These are phyloP conservation scores for Fusarium virguliforme DNA, from an alignment of 2,329 filamentous ascomycete species.

Conservation along the genomic window DNA sequence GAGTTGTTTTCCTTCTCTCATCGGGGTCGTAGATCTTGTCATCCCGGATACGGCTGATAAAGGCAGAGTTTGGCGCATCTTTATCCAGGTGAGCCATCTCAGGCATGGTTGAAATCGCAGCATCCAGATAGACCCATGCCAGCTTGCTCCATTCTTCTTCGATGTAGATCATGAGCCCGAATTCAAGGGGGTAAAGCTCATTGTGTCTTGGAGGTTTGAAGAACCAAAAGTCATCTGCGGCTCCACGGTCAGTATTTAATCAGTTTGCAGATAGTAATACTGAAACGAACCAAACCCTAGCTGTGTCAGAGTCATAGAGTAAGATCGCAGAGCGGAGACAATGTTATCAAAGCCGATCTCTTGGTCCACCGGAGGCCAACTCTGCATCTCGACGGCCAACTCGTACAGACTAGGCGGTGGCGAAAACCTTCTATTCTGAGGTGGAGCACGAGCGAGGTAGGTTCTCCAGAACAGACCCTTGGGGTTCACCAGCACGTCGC, in stretches of 20 bases:
- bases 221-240: background rate
- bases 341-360: background rate
- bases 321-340: no score
- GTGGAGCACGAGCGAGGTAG: background rate
- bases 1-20: background rate
- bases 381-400: background rate
- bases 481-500: background rate
- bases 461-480: background rate
- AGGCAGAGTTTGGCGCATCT: background rate
- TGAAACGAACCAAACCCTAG: background rate
- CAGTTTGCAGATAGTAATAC: background rate
- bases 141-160: slow-evolving; percentile 5
- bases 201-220: background rate
- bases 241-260: background rate
- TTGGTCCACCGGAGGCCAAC: background rate
- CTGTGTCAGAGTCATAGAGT: background rate
- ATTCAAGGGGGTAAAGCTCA: background rate
- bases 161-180: slow-evolving; percentile 15
- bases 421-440: background rate
- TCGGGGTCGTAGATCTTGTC: background rate
- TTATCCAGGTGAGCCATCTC: background rate
- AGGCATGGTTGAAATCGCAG: background rate
- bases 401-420: background rate
- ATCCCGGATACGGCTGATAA: background rate
- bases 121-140: slow-evolving; percentile 13